Base-by-base conservation (phyloP, 2,329 filamentous ascomycete species). In the Aspergillus tanneri region DNA sequence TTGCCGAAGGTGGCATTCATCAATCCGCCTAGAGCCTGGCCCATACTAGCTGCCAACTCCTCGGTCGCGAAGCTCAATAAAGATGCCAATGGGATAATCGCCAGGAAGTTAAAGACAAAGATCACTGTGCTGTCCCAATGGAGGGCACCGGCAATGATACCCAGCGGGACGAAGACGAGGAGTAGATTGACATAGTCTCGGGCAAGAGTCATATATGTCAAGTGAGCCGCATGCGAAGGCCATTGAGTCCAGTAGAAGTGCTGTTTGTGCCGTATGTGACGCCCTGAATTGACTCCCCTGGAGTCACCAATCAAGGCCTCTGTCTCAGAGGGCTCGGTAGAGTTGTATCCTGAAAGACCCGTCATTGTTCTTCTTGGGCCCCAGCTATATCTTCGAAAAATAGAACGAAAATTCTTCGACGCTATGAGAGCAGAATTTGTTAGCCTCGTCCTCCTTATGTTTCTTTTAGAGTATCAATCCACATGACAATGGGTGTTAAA, bases 1-100 rank as follows among this genome's bases (percentile, higher is more conserved):
- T 85, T 85, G 47, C 82, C 82, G 66, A 85, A 85, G 0, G 82
- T 84, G 22, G 82, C 82, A 69, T 85, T 85, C 74, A 85, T 76
- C 63, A 85, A 59, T 11, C 82, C 82, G 47, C 82, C 82, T 11
- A 84, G 62, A 0, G 82, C 83, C 63, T 84, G 79, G 4, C 82
- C 82, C 53, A 85, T 70, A 43, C 80, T 81, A 4, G 76, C 79
- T 3, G 79, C 76, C 52, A 85, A 64, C 64, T 85, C 81, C 68
- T 85, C 82, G 2, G 82, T 85, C 49, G 81, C 82, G 68, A 84
- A 85, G 59, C 80, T 82, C 62, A 85, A 65, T 57, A 85, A 69
- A 2, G 80, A 79, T 5, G 82, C 82, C 44, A 85, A 70, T 4
- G 82, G 82, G 35, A 85, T 76, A 57, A 85, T 85, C 42, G 82